phyloP scores from a whole-genome alignment of 2,329 filamentous ascomycete species.

The Fulvia fulva region DNA sequence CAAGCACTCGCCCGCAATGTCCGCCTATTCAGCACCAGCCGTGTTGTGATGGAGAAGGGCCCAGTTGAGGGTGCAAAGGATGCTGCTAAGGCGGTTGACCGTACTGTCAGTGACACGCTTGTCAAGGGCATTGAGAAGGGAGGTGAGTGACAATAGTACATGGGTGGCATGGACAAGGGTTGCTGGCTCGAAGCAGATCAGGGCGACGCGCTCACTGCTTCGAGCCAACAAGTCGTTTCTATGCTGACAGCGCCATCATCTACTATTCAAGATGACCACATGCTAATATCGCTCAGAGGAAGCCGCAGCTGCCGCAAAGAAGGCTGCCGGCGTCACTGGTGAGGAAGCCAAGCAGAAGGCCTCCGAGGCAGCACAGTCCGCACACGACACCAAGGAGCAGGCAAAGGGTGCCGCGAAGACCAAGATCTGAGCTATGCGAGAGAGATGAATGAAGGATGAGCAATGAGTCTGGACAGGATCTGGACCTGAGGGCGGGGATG shows the following conservation, averaged over 20 bases:
- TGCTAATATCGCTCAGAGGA: constrained; percentile 46
- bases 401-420: constrained; percentile 17
- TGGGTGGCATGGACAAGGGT: background rate
- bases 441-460: background rate
- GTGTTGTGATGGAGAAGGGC: constrained; percentile 44
- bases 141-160: constrained; percentile 44
- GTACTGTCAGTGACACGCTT: constrained; percentile 51
- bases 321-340: constrained; percentile 28
- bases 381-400: constrained; percentile 29
- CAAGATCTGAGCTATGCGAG: background rate
- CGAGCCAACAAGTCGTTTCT: background rate
- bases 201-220: background rate
- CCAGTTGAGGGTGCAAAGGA: constrained; percentile 56
- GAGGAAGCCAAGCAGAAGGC: constrained; percentile 42
- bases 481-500: background rate
- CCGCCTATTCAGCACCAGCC: constrained; percentile 54
- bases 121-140: constrained; percentile 62
- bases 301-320: constrained; percentile 45
- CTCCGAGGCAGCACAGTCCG: constrained; percentile 41
- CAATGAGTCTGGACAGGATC: background rate
- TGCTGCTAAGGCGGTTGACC: constrained; percentile 55
- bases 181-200: background rate
- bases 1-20: constrained; percentile 42
- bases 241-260: too few relatives aligned
- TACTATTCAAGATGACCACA: too few relatives aligned